A percentile compares a stretch with the other conserved stretches of the same genome.
Conservation (phyloP, 306 rosid genomes). For the Sicyos baderoa region DNA sequence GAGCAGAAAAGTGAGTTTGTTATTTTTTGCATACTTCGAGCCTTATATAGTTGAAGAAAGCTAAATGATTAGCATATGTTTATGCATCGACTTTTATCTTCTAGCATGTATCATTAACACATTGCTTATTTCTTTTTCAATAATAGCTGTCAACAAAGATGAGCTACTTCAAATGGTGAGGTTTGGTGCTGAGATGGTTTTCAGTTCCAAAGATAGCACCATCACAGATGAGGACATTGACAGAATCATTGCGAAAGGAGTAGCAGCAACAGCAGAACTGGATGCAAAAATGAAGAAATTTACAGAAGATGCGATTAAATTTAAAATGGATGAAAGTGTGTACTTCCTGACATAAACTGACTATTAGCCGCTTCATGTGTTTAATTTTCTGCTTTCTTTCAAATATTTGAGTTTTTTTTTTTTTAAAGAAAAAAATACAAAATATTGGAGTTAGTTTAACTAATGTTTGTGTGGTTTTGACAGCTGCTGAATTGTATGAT, state of each 20-base stretch:
- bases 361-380: not conserved
- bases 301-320: conserved; percentile 95
- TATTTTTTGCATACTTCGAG: not conserved
- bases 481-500: conserved; percentile 93
- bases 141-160: conserved; percentile 93
- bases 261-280: conserved; percentile 96
- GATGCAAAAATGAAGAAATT: conserved; percentile 98
- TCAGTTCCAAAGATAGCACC: conserved; percentile 94
- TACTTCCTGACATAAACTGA: conserved; percentile 2
- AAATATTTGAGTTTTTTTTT: not conserved
- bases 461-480: conserved; percentile 24
- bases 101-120: not conserved
- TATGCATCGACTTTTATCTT: not conserved
- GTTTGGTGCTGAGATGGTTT: conserved; percentile 99
- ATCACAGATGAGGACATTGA: conserved; percentile 96
- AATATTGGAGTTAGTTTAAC: not conserved
- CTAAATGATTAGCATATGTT: not conserved
- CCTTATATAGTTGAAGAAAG: too few species aligned
- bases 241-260: conserved; percentile 95
- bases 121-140: not conserved
- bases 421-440: too few species aligned
- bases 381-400: conserved; percentile 11
- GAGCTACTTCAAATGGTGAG: conserved; percentile 97
- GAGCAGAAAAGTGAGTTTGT: conserved; percentile 75
- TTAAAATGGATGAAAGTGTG: conserved; percentile 99